Base-by-base conservation (phyloP, 2,329 filamentous ascomycete genomes). In the Penicillium sp. region DNA sequence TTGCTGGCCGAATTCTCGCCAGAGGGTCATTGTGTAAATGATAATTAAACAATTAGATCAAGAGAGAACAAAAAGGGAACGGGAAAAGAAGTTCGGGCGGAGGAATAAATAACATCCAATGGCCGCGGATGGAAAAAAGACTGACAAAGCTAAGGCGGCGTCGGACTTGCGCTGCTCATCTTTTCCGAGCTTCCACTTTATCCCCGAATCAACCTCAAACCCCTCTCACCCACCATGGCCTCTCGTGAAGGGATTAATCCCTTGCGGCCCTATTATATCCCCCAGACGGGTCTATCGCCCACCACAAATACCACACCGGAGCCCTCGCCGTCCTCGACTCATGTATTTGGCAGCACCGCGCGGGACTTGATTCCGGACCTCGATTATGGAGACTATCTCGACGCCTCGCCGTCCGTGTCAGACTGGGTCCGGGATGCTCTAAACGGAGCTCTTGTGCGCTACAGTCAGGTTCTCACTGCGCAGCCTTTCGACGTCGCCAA, bases 401-500 rank as follows among this genome's bases (percentile, higher is more conserved):
- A 94, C 47, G 75, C 80, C 18, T 87, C 86, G 23, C 87, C 86
- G 0, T 87, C 87, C 0, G 78, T 83, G 23, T 77, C 89, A 9
- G 85, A 87, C 57, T 86, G 86, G 54, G 75, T 85, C 35, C 87
- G 86, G 64, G 84, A 85, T 52, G 73, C 95, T 50, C 64, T 95
- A 39, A 89, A 97, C 65, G 85, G 90, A 66, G 81, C 93, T 55
- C 66, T 95, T 68, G 94, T 90, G 84, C 91, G 93, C 65, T 98
- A 98, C 72, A 86, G 85, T 11, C 89, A 85, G 47, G 84, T 95
- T 20, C 70, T 97, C 62, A 84, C 95, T 65, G 86, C 89, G 44
- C 93, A 98, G 71, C 93, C 93, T 11, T 97, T 98, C 68, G 93
- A 97, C 74, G 90, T 96, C 47, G 89, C 91, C 63, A 97, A 96